These are phyloP conservation scores for Colletotrichum graminicola DNA, from an alignment of 2,329 filamentous ascomycete species.

Conservation along the genomic window DNA sequence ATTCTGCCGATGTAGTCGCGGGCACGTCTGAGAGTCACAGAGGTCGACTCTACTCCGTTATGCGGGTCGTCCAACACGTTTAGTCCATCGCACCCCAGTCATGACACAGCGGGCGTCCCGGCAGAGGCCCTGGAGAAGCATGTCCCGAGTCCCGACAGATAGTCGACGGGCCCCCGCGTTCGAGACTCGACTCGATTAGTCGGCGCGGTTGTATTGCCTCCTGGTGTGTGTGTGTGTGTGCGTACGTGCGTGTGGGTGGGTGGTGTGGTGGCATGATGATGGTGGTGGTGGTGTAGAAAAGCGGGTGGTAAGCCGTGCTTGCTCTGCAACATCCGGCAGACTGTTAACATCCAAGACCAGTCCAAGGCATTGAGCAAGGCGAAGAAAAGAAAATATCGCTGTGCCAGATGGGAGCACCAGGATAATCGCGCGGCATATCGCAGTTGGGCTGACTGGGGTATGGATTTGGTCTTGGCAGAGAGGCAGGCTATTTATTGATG, in stretches of 20 bases:
- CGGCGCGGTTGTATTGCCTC: slow-evolving; percentile 24
- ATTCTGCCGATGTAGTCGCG: background rate
- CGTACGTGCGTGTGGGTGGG: background rate
- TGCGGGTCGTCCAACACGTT: background rate
- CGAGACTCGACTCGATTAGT: slow-evolving; percentile 7
- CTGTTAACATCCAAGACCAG: background rate
- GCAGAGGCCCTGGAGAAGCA: slow-evolving; percentile 26
- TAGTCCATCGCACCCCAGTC: background rate
- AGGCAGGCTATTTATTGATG: background rate
- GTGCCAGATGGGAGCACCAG: slow-evolving; percentile 23
- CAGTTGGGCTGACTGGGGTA: slow-evolving; percentile 15
- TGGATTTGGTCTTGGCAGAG: background rate
- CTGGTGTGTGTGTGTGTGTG: slow-evolving; percentile 3
- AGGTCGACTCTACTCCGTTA: background rate
- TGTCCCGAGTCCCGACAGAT: slow-evolving; percentile 28
- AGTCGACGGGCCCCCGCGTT: background rate
- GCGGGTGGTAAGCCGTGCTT: background rate
- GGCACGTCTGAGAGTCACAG: background rate
- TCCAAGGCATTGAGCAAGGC: background rate
- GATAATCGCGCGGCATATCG: slow-evolving; percentile 19
- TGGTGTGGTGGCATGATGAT: background rate
- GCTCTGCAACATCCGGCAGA: background rate
- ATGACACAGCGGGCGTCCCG: slow-evolving; percentile 18
- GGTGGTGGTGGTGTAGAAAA: too few species aligned
- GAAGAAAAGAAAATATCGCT: background rate